These are phyloP conservation scores for Tetrahymena malaccensis DNA, from an alignment of 73 alveolate species.

Conservation along the genomic window DNA sequence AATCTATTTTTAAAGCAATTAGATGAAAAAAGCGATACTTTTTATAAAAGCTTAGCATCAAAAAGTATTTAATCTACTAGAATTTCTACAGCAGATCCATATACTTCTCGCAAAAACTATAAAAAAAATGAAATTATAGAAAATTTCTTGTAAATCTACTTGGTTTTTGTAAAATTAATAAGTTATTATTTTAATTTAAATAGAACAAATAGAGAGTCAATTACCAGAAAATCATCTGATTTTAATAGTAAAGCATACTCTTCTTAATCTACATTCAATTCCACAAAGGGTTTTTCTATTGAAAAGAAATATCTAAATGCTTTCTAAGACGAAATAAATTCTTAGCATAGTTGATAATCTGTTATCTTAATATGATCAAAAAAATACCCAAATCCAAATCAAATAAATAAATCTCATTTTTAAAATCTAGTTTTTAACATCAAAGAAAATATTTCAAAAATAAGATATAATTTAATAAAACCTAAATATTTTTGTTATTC, in stretches of 20 bases:
- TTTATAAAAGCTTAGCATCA: not conserved
- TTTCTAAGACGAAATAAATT: not conserved
- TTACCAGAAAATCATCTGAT: not conserved
- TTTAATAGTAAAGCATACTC: not conserved
- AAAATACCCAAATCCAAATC: no score
- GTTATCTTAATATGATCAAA: no score
- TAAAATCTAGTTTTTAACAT: no score
- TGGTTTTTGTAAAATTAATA: not conserved
- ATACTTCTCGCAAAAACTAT: not conserved
- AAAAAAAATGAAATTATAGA: not conserved
- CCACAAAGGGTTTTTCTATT: not conserved
- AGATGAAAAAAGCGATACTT: not conserved
- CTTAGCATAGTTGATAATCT: not conserved
- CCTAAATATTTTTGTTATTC: no score
- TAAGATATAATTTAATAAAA: no score
- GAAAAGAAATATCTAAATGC: not conserved
- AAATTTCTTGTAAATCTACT: not conserved
- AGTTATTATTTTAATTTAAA: not conserved
- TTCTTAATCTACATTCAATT: not conserved
- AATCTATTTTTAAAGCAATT: not conserved
- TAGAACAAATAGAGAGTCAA: not conserved
- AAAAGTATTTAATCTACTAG: not conserved
- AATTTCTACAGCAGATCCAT: not conserved
- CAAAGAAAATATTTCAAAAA: no score
- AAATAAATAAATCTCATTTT: no score